Conservation (phyloP, 139 green algal species). For the Parachlorella kessleri region DNA sequence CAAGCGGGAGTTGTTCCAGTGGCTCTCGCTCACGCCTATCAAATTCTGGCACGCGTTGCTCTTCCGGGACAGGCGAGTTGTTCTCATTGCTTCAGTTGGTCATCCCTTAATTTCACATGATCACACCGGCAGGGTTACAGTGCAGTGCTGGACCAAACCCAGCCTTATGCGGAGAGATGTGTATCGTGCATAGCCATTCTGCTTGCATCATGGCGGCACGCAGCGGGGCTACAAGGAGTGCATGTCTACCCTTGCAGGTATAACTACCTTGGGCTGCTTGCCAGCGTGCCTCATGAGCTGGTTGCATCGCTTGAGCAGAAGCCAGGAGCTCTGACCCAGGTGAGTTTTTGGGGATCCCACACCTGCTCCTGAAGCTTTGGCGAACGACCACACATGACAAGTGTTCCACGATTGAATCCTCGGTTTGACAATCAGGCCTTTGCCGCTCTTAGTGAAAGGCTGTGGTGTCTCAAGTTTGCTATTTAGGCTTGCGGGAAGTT, state of each 20-base stretch:
- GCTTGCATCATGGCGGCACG: no score
- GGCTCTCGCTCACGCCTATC: conserved; percentile 70
- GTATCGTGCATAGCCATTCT: conserved; percentile 1
- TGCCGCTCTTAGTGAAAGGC: no score
- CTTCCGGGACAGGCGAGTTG: conserved; percentile 65
- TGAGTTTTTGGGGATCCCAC: no score
- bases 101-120: background rate
- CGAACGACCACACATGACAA: background rate
- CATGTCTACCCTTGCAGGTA: conserved; percentile 21
- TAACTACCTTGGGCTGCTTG: conserved; percentile 79
- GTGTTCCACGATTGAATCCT: conserved; percentile 1
- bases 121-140: background rate
- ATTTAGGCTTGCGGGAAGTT: no score
- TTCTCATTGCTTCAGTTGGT: background rate
- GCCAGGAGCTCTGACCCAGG: conserved; percentile 43
- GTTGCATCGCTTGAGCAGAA: conserved; percentile 16
- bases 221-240: no score
- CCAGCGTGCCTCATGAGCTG: conserved; percentile 29
- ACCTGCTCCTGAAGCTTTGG: no score
- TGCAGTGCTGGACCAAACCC: background rate
- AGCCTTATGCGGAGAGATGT: no score
- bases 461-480: background rate
- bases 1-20: conserved; percentile 75
- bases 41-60: conserved; percentile 85
- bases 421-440: no score